phyloP scores from a whole-genome alignment of 345 rosid species.

The Salix purpurea region DNA sequence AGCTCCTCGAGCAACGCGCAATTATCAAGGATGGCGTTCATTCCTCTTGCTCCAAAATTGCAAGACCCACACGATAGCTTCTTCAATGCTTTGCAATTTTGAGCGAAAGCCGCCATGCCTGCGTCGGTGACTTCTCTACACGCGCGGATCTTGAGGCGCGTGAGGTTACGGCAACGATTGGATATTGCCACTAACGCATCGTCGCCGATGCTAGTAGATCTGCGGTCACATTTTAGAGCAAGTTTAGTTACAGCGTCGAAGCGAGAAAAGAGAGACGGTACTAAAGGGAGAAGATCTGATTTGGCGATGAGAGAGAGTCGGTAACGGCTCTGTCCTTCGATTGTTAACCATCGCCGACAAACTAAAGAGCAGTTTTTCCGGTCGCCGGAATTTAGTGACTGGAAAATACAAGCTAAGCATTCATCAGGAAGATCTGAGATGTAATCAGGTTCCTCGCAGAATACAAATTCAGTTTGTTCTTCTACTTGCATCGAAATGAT shows the following conservation, averaged over 20 bases:
- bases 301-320: slow-evolving; percentile 73
- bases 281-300: slow-evolving; percentile 48
- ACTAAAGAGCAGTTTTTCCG: slow-evolving; percentile 71
- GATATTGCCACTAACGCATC: slow-evolving; percentile 68
- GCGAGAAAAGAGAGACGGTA: slow-evolving; percentile 60
- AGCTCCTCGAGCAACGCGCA: slow-evolving; percentile 68
- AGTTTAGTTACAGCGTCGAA: slow-evolving; percentile 87
- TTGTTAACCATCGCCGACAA: slow-evolving; percentile 61
- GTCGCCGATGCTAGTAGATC: slow-evolving; percentile 65
- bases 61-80: slow-evolving; percentile 85
- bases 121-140: slow-evolving; percentile 73
- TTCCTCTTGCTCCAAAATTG: slow-evolving; percentile 71
- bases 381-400: slow-evolving; percentile 52
- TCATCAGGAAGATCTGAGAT: slow-evolving; percentile 72
- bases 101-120: slow-evolving; percentile 63
- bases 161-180: slow-evolving; percentile 55
- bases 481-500: slow-evolving; percentile 32
- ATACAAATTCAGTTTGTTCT: slow-evolving; percentile 5
- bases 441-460: slow-evolving; percentile 36
- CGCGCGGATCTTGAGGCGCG: slow-evolving; percentile 72
- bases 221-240: slow-evolving; percentile 78
- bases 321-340: slow-evolving; percentile 85
- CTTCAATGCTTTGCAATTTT: slow-evolving; percentile 67
- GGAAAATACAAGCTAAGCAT: slow-evolving; percentile 71
- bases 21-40: slow-evolving; percentile 74